A percentile compares a stretch with the other conserved stretches of the same genome.
These are phyloP conservation scores for Artomyces pyxidatus DNA, from an alignment of 768 basidiomycete species.

Conservation along the genomic window DNA sequence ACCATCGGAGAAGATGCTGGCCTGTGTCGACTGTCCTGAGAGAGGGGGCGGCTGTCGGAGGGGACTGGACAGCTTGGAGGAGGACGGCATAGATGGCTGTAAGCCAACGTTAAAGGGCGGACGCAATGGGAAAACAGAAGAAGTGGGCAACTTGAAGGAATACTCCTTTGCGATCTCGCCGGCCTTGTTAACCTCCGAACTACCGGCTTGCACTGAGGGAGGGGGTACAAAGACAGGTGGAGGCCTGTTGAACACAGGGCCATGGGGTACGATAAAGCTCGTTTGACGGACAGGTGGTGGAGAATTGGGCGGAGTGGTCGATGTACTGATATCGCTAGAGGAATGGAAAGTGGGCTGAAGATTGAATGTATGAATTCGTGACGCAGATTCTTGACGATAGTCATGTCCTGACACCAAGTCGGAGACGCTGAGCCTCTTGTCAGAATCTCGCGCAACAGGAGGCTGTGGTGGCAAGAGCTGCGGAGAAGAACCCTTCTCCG, in stretches of 20 bases:
- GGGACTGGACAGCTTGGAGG: slow-evolving; percentile 18
- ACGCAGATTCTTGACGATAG: slow-evolving; percentile 18
- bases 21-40: slow-evolving; percentile 46
- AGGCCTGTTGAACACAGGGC: slow-evolving; percentile 55
- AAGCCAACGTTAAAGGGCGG: slow-evolving; percentile 40
- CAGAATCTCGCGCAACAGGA: slow-evolving; percentile 11
- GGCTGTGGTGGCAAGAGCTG: background rate
- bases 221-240: slow-evolving; percentile 37
- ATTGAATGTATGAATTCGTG: slow-evolving; percentile 22
- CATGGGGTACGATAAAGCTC: slow-evolving; percentile 27
- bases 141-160: slow-evolving; percentile 27
- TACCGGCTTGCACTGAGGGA: slow-evolving; percentile 24
- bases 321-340: slow-evolving; percentile 2
- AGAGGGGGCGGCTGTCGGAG: slow-evolving; percentile 21
- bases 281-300: slow-evolving; percentile 5
- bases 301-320: slow-evolving; percentile 18
- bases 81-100: slow-evolving; percentile 9
- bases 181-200: slow-evolving; percentile 12
- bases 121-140: slow-evolving; percentile 35
- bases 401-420: slow-evolving; percentile 41
- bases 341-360: background rate
- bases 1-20: slow-evolving; percentile 41
- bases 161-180: slow-evolving; percentile 22
- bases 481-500: background rate
- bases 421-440: slow-evolving; percentile 46